Conservation (phyloP, 805 yeast genomes). For the Saccharomycopsis capsularis region DNA sequence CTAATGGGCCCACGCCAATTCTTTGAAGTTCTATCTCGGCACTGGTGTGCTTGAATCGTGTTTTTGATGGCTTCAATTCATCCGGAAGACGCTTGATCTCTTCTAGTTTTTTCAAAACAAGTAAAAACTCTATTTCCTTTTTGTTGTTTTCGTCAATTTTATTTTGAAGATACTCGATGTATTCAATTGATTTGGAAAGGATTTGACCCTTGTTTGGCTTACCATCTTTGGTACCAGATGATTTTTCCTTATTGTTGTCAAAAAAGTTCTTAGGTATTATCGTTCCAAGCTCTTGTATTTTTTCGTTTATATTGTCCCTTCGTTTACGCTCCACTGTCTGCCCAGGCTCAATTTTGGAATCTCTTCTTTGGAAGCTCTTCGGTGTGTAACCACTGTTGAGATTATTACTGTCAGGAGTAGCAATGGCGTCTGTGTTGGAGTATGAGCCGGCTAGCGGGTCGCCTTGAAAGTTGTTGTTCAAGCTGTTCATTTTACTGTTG, state of each 20-base stretch:
- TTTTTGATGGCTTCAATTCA: conserved; percentile 26
- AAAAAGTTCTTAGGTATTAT: conserved; percentile 42
- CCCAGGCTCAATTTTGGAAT: conserved; percentile 24
- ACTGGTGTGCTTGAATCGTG: conserved; percentile 52
- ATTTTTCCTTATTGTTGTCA: conserved; percentile 27
- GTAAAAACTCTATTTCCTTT: conserved; percentile 65
- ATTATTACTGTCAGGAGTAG: neutral
- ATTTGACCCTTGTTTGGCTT: conserved; percentile 83
- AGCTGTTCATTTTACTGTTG: no score
- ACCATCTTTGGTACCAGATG: conserved; percentile 66
- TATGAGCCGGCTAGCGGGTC: neutral
- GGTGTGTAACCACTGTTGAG: no score
- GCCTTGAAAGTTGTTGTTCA: neutral
- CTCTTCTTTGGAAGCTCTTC: no score
- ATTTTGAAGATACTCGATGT: conserved; percentile 58
- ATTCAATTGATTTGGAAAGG: conserved; percentile 66
- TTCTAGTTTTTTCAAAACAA: conserved; percentile 50
- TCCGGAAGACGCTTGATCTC: conserved; percentile 37
- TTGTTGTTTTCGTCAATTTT: conserved; percentile 73
- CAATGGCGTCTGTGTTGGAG: neutral
- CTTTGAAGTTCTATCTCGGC: conserved; percentile 72
- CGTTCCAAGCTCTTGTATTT: conserved; percentile 44
- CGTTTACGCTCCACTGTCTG: conserved; percentile 36
- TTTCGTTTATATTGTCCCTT: conserved; percentile 51
- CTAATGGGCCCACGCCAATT: conserved; percentile 79